Evolutionary conservation across 345 rosid genomes (phyloP).

Genomic region (Eucalyptus sp.): DNA sequence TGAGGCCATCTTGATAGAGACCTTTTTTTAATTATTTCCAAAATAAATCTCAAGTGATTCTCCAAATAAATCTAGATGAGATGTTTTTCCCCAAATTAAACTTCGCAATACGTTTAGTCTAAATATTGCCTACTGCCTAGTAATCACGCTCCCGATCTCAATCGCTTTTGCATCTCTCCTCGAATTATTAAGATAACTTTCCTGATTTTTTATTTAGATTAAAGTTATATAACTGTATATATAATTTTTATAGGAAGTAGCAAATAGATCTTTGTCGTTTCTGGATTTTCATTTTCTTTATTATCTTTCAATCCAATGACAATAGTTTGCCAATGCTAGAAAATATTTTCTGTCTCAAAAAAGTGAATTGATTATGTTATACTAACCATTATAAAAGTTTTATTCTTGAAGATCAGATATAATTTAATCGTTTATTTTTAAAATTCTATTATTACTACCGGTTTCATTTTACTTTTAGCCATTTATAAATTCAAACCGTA

Average conservation of each 20-base stretch:
- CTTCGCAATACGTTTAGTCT: fast-evolving
- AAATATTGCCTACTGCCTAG: not conserved
- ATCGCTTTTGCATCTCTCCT: not conserved
- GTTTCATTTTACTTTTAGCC: not conserved
- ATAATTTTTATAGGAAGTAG: not conserved
- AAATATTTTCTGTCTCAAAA: no score
- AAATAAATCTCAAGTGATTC: no score
- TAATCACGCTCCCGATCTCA: not conserved
- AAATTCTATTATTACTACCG: not conserved
- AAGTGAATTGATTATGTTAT: not conserved
- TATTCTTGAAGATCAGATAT: not conserved
- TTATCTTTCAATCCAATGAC: not conserved
- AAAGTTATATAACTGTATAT: not conserved
- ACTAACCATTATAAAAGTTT: not conserved
- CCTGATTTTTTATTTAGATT: not conserved
- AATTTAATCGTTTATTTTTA: not conserved
- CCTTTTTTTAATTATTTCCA: not conserved
- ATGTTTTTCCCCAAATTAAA: not conserved
- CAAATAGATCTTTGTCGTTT: not conserved
- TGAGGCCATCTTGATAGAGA: not conserved
- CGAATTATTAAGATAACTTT: no score
- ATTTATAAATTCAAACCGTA: not conserved
- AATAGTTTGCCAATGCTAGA: not conserved
- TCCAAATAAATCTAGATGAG: not conserved
- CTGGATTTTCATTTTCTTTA: not conserved